Conservation (phyloP, 2,329 filamentous ascomycete species). For the Gnomoniopsis sp. region DNA sequence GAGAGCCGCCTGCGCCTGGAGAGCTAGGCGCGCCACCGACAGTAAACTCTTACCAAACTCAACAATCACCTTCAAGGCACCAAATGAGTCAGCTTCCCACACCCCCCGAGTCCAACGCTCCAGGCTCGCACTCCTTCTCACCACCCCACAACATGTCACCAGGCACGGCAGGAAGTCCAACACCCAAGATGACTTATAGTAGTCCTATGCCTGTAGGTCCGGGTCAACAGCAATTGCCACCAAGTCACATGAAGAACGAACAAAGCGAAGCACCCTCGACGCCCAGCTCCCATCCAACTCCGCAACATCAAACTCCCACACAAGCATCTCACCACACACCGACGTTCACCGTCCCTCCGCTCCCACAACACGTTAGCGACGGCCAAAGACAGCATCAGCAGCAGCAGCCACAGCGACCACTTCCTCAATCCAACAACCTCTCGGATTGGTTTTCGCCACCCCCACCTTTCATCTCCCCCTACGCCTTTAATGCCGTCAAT, state of each 20-base stretch:
- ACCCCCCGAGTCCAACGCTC: conserved; percentile 38
- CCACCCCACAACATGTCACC: conserved; percentile 28
- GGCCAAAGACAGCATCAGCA: conserved; percentile 22
- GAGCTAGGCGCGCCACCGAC: conserved; percentile 33
- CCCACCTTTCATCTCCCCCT: conserved; percentile 51
- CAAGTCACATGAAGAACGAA: conserved; percentile 23
- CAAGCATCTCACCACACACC: conserved; percentile 22
- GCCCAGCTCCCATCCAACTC: conserved; percentile 15
- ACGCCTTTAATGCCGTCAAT: conserved; percentile 42
- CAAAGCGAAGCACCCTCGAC: conserved; percentile 17
- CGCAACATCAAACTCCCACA: conserved; percentile 22
- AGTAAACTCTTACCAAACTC: conserved; percentile 20
- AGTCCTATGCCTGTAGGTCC: conserved; percentile 21
- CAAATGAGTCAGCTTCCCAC: conserved; percentile 32
- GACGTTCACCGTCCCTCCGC: conserved; percentile 38
- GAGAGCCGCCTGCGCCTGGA: conserved; percentile 31
- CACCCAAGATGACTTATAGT: conserved; percentile 29
- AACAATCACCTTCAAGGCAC: conserved; percentile 17
- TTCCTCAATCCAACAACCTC: conserved; percentile 37
- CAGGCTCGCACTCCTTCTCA: conserved; percentile 33
- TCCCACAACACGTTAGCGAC: conserved; percentile 29
- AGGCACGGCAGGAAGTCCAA: conserved; percentile 28
- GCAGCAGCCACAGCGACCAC: conserved; percentile 42
- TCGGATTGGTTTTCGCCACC: conserved; percentile 52
- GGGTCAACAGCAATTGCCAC: conserved; percentile 13